Percentiles rank a stretch among this genome's conserved stretches.
Conservation (phyloP, 2,329 filamentous ascomycete species). For the Botryotinia calthae region DNA sequence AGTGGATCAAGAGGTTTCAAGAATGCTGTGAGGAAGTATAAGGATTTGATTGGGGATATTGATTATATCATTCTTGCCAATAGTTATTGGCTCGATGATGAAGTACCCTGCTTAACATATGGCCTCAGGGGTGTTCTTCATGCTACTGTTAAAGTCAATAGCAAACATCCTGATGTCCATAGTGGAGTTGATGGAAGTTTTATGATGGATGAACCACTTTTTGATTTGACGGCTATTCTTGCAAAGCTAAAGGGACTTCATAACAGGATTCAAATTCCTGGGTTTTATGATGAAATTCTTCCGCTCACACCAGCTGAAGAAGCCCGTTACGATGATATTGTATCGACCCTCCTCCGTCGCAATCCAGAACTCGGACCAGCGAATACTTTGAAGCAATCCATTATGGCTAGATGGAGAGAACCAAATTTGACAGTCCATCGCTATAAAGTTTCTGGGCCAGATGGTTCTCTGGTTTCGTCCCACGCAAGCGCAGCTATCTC, state of each 20-base stretch:
- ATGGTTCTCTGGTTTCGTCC: constrained; percentile 86
- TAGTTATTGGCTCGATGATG: constrained; percentile 97
- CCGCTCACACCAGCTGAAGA: constrained; percentile 73
- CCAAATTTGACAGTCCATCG: constrained; percentile 92
- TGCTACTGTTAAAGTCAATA: constrained; percentile 84
- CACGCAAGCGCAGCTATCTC: constrained; percentile 87
- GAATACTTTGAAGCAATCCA: constrained; percentile 71
- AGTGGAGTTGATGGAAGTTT: constrained; percentile 95
- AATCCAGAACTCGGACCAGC: constrained; percentile 61
- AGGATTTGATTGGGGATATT: constrained; percentile 80
- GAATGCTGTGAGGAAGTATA: constrained; percentile 75
- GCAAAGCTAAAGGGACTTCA: constrained; percentile 76
- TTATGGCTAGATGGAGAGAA: constrained; percentile 94
- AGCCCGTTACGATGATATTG: constrained; percentile 79
- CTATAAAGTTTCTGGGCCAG: constrained; percentile 88
- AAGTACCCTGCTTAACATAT: constrained; percentile 92
- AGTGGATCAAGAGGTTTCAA: constrained; percentile 89
- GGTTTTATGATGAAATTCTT: constrained; percentile 83
- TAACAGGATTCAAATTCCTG: constrained; percentile 79
- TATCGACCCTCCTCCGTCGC: constrained; percentile 68
- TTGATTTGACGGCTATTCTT: constrained; percentile 82
- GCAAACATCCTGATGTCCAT: constrained; percentile 82
- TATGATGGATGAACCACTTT: constrained; percentile 85
- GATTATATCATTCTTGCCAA: constrained; percentile 96
- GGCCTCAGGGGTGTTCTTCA: constrained; percentile 91